Base-by-base conservation (phyloP, 2,329 filamentous ascomycete species). In the Grosmannia penicillata region DNA sequence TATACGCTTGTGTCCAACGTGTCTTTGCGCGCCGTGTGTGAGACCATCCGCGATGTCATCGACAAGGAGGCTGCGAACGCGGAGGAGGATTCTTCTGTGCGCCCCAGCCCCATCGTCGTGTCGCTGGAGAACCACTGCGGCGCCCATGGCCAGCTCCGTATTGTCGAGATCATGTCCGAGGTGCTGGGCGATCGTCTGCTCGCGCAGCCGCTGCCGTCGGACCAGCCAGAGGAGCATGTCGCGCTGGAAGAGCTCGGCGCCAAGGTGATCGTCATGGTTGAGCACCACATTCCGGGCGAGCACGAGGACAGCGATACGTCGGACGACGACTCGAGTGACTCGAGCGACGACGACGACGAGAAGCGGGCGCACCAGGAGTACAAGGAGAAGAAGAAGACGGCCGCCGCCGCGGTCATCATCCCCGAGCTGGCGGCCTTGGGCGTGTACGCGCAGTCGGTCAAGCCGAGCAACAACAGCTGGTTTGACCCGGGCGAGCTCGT, bases 401-500 rank as follows among this genome's bases (percentile, higher is more conserved):
- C 61, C 60, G 0, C 51, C 60, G 4, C 36, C 19, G 58, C 59
- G 7, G 51, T 61, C 39, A 79, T 82, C 47, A 62, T 81, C 18
- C 73, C 76, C 0, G 75, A 79, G 47, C 65, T 82, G 2, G 74
- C 74, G 1, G 69, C 68, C 30, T 60, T 82, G 0, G 77, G 77
- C 4, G 73, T 82, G 2, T 82, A 81, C 46, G 77, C 76, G 0
- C 77, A 82, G 50, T 78, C 73, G 0, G 74, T 81, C 40, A 82
- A 82, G 51, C 77, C 77, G 1, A 56, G 58, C 39, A 68, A 81
- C 53, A 71, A 75, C 48, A 75, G 73, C 0, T 82, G 77, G 77
- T 79, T 67, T 50, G 66, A 72, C 30, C 49, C 57, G 4, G 61
- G 57, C 15, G 49, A 58, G 4, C 61, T 58, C 3, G 53, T 70